Evolutionary conservation across 176 grass and related monocot genomes (phyloP), one percentile per base, ranked within the genome.

Genomic region (Musa schizocarpa): DNA sequence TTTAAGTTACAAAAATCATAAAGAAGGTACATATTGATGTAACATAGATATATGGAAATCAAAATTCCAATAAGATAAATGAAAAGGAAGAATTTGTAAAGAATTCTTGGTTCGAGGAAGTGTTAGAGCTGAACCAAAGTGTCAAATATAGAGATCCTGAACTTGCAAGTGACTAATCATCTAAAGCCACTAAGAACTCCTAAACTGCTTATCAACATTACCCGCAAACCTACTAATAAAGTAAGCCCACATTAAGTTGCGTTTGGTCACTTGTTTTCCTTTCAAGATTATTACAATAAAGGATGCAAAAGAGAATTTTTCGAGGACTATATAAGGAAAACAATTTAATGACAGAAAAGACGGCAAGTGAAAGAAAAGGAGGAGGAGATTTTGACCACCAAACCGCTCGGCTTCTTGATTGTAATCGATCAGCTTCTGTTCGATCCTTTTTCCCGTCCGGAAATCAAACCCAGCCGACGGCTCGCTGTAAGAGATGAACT

Each of bases 341-440:
- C 12, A 52, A 54, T 61, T 16, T 75, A 66, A 65, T 29, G 53
- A 25, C 3, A 62, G 9, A 10, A 4, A 57, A 27, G 6, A 51
- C 3, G 8, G 54, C 34, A 17, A 13, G 13, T 1, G 24, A 64
- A 50, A 26, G 19, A 79, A 82, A 51, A 69, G 48, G 20, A 50
- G 9, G 69, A 82, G 1, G 24, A 21, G 72, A 22, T 82, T 65
- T 74, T 88, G 88, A 96, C 95, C 90, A 82, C 86, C 90, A 55
- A 98, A 98, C 8, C 84, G 86, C 61, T 98, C 90, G 8, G 86
- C 90, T 70, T 91, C 90, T 89, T 98, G 89, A 76, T 91, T 98
- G 57, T 98, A 93, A 70, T 93, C 95, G 63, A 91, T 68, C 71
- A 98, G 80, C 69, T 93, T 98, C 74, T 98, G 90, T 48, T 93